Conservation (phyloP, 805 yeast genomes). For the Saccharomycopsis oosterbeekiorum region DNA sequence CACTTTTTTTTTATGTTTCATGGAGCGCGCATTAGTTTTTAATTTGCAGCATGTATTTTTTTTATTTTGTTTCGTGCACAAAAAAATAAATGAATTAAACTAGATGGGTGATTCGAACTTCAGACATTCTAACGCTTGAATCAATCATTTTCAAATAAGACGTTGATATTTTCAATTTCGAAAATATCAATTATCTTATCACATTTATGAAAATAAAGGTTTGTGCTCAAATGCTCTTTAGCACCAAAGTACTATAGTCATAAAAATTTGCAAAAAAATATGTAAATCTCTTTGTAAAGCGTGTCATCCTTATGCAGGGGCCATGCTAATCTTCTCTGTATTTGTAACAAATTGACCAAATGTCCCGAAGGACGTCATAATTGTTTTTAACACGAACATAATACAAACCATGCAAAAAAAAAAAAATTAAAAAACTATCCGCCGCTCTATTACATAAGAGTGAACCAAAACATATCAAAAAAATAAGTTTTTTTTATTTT, state of each 20-base stretch:
- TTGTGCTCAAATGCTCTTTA: not conserved
- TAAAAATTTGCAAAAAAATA: conserved; percentile 48
- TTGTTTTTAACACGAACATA: not conserved
- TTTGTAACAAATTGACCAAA: conserved; percentile 99
- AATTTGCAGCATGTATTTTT: not conserved
- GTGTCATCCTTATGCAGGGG: conserved; percentile 99
- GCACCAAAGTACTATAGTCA: not conserved
- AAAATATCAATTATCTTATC: not conserved
- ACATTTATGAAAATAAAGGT: not conserved
- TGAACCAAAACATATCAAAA: too few relatives aligned
- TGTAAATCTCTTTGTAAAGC: conserved; percentile 99
- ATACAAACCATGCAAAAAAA: not conserved
- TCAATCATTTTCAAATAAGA: not conserved
- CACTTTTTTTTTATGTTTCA: too few relatives aligned
- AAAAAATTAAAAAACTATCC: too few relatives aligned
- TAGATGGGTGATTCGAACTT: not conserved
- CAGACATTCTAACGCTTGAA: not conserved
- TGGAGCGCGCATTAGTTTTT: not conserved
- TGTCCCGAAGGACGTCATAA: conserved; percentile 39
- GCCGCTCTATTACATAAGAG: too few relatives aligned
- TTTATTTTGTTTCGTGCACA: not conserved
- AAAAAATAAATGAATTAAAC: not conserved
- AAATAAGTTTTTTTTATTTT: too few relatives aligned
- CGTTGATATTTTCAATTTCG: not conserved
- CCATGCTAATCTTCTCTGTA: conserved; percentile 99